These are phyloP conservation scores for Angomonas ambiguus DNA, from an alignment of 208 protist genomes.

Conservation along the genomic window DNA sequence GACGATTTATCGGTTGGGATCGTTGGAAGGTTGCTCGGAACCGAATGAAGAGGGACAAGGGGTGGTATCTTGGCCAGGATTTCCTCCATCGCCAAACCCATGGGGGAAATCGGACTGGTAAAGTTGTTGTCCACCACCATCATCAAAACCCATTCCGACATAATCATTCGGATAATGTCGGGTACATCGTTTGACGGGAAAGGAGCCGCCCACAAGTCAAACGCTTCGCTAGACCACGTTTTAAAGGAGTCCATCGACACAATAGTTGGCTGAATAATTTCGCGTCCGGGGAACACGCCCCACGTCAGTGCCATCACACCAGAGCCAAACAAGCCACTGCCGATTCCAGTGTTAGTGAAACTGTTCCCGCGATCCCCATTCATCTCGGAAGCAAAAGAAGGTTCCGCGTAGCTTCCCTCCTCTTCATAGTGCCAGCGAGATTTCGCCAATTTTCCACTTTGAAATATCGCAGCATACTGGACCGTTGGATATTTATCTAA, in stretches of 20 bases:
- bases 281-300: slow-evolving; percentile 55
- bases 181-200: slow-evolving; percentile 34
- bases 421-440: slow-evolving; percentile 24
- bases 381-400: neutral
- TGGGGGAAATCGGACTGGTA: slow-evolving; percentile 22
- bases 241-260: slow-evolving; percentile 55
- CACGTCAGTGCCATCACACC: slow-evolving; percentile 62
- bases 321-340: slow-evolving; percentile 20
- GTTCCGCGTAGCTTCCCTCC: neutral
- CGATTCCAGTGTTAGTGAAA: neutral
- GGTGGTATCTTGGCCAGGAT: slow-evolving; percentile 43
- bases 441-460: slow-evolving; percentile 18
- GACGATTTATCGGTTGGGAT: no score
- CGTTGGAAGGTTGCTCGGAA: neutral
- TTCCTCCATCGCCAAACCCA: slow-evolving; percentile 34
- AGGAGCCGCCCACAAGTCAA: slow-evolving; percentile 38
- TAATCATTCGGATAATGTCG: slow-evolving; percentile 34
- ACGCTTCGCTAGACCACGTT: slow-evolving; percentile 55
- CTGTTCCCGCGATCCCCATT: neutral
- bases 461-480: slow-evolving; percentile 44
- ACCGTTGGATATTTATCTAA: slow-evolving; percentile 46
- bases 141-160: slow-evolving; percentile 38
- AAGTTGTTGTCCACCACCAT: slow-evolving; percentile 56
- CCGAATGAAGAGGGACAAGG: slow-evolving; percentile 18
- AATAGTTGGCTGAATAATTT: slow-evolving; percentile 69